Conservation (phyloP, 2,329 filamentous ascomycete species). For the Leptographium flavum region DNA sequence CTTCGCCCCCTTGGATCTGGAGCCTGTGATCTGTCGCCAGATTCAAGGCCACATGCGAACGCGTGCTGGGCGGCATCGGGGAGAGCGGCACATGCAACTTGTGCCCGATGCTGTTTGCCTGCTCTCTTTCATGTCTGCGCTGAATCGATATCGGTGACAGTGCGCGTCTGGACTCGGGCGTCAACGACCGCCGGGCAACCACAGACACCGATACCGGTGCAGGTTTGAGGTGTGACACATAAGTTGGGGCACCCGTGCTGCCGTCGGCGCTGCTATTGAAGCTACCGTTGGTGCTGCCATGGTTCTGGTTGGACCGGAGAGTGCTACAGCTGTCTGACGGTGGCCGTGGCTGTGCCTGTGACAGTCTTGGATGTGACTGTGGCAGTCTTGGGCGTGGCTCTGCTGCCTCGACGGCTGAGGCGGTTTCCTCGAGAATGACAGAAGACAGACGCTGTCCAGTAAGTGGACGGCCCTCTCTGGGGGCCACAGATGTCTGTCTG, state of each 20-base stretch:
- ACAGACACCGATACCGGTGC: neutral
- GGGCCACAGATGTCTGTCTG: too few relatives aligned
- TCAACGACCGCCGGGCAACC: neutral
- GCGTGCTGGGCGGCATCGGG: neutral
- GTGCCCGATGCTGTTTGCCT: neutral
- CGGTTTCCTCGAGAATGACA: neutral
- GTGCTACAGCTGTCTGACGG: slow-evolving; percentile 7
- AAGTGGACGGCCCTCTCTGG: neutral
- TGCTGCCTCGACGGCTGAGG: neutral
- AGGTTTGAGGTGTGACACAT: neutral
- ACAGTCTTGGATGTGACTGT: too few relatives aligned
- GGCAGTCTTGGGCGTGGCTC: too few relatives aligned
- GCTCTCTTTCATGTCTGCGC: too few relatives aligned
- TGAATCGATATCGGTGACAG: too few relatives aligned
- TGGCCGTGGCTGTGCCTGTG: too few relatives aligned
- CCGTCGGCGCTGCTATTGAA: neutral
- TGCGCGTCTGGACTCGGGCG: too few relatives aligned
- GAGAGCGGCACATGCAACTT: neutral
- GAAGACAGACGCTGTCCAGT: neutral
- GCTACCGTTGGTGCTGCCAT: neutral
- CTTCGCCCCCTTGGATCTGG: too few relatives aligned
- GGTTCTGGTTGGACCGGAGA: neutral
- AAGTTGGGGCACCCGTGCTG: neutral
- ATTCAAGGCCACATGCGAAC: too few relatives aligned
- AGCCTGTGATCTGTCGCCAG: too few relatives aligned